Conservation (phyloP, 2,329 filamentous ascomycete species). For the Lasiodiplodia gonubiensis region DNA sequence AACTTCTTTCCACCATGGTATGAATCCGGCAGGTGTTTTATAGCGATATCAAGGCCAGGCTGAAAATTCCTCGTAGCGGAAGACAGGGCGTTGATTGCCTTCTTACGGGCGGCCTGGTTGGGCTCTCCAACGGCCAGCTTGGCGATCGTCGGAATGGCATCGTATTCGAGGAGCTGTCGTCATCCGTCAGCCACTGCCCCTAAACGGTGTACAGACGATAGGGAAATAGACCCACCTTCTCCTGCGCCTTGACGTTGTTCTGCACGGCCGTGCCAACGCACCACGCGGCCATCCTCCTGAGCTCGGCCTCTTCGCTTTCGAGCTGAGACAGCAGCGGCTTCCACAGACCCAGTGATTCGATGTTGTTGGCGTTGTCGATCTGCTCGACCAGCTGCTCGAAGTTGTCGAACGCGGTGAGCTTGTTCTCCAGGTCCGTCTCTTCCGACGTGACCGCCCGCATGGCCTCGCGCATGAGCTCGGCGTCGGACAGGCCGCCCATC, state of each 20-base stretch:
- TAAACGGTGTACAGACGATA: slow-evolving; percentile 21
- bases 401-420: slow-evolving; percentile 88
- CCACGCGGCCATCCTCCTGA: slow-evolving; percentile 89
- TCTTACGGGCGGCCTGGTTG: slow-evolving; percentile 72
- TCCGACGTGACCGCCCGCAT: slow-evolving; percentile 75
- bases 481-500: slow-evolving; percentile 84
- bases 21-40: slow-evolving; percentile 71
- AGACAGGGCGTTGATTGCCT: slow-evolving; percentile 88
- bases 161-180: slow-evolving; percentile 59
- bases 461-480: slow-evolving; percentile 85
- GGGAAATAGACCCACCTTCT: slow-evolving; percentile 56
- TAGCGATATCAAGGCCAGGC: slow-evolving; percentile 67
- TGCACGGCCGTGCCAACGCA: slow-evolving; percentile 93
- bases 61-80: slow-evolving; percentile 89
- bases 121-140: slow-evolving; percentile 66
- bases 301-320: slow-evolving; percentile 69
- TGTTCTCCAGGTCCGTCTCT: slow-evolving; percentile 73
- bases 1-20: slow-evolving; percentile 57
- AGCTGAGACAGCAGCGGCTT: slow-evolving; percentile 75
- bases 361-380: slow-evolving; percentile 96
- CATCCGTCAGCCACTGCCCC: slow-evolving; percentile 25
- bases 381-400: slow-evolving; percentile 90
- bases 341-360: slow-evolving; percentile 81
- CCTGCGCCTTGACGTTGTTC: slow-evolving; percentile 88
- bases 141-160: slow-evolving; percentile 74